Conservation (phyloP, 176 grass and related monocot genomes). For the Raddia distichophylla region DNA sequence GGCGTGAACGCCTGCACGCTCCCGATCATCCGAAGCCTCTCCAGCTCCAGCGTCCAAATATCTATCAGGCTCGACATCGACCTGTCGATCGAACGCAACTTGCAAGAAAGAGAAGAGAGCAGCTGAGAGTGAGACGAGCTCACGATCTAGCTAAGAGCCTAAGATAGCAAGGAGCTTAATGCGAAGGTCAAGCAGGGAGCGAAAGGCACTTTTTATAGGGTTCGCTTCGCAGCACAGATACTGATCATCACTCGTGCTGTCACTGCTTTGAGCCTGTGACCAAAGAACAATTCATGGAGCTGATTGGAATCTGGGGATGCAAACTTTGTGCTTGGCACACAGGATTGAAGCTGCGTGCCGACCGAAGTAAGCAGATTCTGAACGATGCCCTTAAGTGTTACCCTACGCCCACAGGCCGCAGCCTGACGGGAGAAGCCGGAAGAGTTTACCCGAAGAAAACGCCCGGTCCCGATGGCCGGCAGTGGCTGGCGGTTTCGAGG, state of each 20-base stretch:
- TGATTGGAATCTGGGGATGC: not conserved
- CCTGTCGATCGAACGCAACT: not conserved
- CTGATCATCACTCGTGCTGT: not conserved
- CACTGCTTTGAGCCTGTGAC: not conserved
- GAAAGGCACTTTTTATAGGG: constrained; percentile 3
- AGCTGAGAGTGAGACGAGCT: not conserved
- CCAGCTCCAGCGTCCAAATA: constrained; percentile 63
- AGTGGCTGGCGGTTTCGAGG: constrained; percentile 9
- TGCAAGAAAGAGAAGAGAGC: too few species aligned
- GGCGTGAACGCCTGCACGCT: constrained; percentile 30
- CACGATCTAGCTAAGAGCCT: not conserved
- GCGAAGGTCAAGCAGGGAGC: not conserved
- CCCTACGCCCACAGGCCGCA: constrained; percentile 27
- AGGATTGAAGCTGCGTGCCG: constrained; percentile 27
- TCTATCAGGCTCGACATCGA: constrained; percentile 75
- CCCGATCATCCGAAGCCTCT: constrained; percentile 42
- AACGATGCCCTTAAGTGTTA: not conserved
- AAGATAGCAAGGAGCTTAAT: not conserved
- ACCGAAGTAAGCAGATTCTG: too few species aligned
- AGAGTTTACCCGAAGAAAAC: not conserved
- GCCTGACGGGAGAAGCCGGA: not conserved
- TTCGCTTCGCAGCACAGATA: not conserved
- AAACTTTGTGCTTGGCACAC: constrained; percentile 40
- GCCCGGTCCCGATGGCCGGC: constrained; percentile 2
- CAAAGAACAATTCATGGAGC: not conserved